Conservation (phyloP, 305 asterid genomes). For the Fraxinus latifolia region DNA sequence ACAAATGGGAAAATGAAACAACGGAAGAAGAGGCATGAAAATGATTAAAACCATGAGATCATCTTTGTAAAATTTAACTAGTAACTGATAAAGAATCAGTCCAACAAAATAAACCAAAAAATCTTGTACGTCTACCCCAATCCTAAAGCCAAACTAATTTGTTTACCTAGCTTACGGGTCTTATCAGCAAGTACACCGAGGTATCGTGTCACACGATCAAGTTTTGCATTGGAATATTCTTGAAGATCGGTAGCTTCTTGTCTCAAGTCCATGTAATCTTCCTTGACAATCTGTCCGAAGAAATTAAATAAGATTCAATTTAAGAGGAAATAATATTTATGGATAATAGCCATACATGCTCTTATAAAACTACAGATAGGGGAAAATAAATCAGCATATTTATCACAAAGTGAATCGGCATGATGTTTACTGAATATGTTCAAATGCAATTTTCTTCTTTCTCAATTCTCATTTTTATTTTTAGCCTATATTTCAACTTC, state of each 20-base stretch:
- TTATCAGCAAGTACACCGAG: constrained; percentile 94
- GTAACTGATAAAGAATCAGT: constrained; percentile 8
- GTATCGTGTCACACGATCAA: constrained; percentile 55
- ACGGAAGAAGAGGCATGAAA: constrained; percentile 14
- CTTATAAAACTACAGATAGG: not conserved
- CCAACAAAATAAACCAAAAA: constrained; percentile 16
- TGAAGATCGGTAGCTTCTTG: not conserved
- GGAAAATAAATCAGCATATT: constrained; percentile 12
- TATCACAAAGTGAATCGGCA: not conserved
- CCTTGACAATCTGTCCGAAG: constrained; percentile 65
- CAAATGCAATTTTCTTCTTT: not conserved
- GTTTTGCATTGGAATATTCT: not conserved
- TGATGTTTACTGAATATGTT: constrained; percentile 13
- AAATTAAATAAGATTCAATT: constrained; percentile 25
- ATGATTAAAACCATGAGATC: constrained; percentile 6
- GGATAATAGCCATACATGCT: constrained; percentile 6
- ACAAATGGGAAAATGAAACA: constrained; percentile 10
- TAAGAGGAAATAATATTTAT: constrained; percentile 16
- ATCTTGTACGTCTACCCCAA: not conserved
- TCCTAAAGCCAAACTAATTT: constrained; percentile 15
- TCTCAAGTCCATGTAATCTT: not conserved
- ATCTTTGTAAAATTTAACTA: constrained; percentile 11
- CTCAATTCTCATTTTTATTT: not conserved
- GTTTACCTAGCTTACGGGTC: constrained; percentile 81
- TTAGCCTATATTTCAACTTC: not conserved